Evolutionary conservation across 2,329 filamentous ascomycete species (phyloP).

Genomic region (Nemania serpens): DNA sequence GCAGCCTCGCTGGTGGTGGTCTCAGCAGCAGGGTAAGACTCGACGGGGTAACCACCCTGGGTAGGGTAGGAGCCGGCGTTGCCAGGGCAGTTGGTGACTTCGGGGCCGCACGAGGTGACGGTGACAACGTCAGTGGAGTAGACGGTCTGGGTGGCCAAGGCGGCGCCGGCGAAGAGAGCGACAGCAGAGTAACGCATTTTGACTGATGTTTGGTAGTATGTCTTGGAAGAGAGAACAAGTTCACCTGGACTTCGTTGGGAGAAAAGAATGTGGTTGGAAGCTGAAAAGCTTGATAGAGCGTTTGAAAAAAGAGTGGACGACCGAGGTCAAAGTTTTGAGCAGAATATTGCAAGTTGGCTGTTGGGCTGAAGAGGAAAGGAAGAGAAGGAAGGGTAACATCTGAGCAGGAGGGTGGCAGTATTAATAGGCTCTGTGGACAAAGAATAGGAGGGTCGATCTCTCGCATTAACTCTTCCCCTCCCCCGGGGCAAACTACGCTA

Average conservation of each 20-base stretch:
- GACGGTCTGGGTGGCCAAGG: conserved; percentile 52
- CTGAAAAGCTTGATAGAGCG: conserved; percentile 35
- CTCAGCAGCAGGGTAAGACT: conserved; percentile 19
- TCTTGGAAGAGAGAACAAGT: no score
- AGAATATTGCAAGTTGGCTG: conserved; percentile 48
- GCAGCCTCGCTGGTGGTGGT: conserved; percentile 18
- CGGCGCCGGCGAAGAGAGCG: conserved; percentile 56
- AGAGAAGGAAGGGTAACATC: conserved; percentile 26
- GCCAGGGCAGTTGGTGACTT: conserved; percentile 66
- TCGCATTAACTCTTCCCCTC: conserved; percentile 5
- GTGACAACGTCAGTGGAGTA: conserved; percentile 64
- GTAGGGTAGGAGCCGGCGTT: conserved; percentile 46
- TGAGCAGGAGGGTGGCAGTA: conserved; percentile 46
- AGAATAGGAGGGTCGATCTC: conserved; percentile 37
- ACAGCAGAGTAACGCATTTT: conserved; percentile 67
- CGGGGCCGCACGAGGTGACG: conserved; percentile 64
- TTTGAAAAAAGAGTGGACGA: conserved; percentile 60
- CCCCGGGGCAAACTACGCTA: conserved; percentile 3
- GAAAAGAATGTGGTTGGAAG: conserved; percentile 40
- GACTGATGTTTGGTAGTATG: conserved; percentile 40
- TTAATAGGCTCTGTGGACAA: conserved; percentile 49
- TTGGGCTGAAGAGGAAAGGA: conserved; percentile 47
- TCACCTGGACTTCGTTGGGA: neutral
- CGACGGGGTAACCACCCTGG: conserved; percentile 45
- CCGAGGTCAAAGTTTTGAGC: conserved; percentile 56